phyloP scores from a whole-genome alignment of 75 land plant genomes.

The Isoetes taiwanensis region DNA sequence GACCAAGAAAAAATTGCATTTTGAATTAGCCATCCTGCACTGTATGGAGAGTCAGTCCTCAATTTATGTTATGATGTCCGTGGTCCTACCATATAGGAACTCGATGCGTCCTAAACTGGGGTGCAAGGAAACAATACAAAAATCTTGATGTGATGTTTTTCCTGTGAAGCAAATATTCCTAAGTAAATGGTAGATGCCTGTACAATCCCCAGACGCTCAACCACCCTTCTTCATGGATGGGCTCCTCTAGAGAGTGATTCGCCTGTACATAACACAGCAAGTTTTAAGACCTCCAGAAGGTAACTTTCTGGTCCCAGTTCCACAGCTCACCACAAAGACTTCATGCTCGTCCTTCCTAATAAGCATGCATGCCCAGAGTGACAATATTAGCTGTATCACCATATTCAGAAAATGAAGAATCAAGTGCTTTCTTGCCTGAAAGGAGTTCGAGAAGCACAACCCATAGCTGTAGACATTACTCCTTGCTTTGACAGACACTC shows the following conservation, averaged over 20 bases:
- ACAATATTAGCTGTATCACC: conserved; percentile 73
- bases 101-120: no score
- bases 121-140: no score
- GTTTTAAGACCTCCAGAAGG: conserved; percentile 34
- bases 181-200: no score
- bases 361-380: conserved; percentile 53
- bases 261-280: conserved; percentile 56
- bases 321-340: conserved; percentile 47
- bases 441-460: conserved; percentile 76
- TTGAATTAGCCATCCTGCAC: no score
- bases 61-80: no score
- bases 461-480: conserved; percentile 95
- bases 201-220: conserved; percentile 38
- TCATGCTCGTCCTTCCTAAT: conserved; percentile 34
- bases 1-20: no score
- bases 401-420: conserved; percentile 48
- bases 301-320: conserved; percentile 56
- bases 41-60: no score
- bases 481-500: conserved; percentile 68
- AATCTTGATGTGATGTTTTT: no score
- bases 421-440: conserved; percentile 66
- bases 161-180: no score
- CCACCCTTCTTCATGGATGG: conserved; percentile 73
- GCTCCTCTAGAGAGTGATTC: conserved; percentile 46
- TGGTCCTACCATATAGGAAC: no score